These are phyloP conservation scores for Colletotrichum tamarilloi DNA, from an alignment of 2,329 filamentous ascomycete species.

Conservation along the genomic window DNA sequence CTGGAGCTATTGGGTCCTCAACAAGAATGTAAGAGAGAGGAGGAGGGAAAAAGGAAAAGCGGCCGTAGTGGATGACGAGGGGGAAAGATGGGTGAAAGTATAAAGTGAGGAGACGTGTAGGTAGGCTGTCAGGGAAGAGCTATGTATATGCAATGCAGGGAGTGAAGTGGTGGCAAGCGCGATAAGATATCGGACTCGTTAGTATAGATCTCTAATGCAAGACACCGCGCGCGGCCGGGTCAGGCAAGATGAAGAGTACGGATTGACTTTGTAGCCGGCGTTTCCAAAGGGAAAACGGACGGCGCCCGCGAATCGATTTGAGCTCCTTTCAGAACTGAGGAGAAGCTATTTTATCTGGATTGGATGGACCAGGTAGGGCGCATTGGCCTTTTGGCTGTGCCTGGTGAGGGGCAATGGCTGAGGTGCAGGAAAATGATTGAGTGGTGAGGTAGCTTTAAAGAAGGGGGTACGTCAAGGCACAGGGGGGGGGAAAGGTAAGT, in stretches of 20 bases:
- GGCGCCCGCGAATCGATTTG: constrained; percentile 10
- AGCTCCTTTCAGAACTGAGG: constrained; percentile 14
- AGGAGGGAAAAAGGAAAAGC: background rate
- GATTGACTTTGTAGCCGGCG: constrained; percentile 26
- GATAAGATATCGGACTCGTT: constrained; percentile 36
- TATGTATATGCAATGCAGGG: constrained; percentile 34
- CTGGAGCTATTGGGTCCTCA: constrained; percentile 11
- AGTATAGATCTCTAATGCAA: constrained; percentile 2
- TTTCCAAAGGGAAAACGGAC: constrained; percentile 28
- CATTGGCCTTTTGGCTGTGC: constrained; percentile 24
- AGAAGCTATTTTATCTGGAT: constrained; percentile 27
- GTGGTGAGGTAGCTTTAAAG: constrained; percentile 7
- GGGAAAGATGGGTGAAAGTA: constrained; percentile 9
- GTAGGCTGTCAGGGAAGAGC: background rate
- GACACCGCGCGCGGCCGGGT: constrained; percentile 11
- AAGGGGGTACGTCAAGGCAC: constrained; percentile 33
- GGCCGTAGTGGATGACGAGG: constrained; percentile 15
- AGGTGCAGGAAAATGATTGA: background rate
- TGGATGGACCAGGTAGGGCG: constrained; percentile 9
- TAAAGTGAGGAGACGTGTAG: constrained; percentile 17
- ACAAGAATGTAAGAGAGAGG: background rate
- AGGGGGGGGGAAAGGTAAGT: background rate
- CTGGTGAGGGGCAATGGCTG: constrained; percentile 23
- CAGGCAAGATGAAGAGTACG: constrained; percentile 1
- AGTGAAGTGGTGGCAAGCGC: constrained; percentile 28